Evolutionary conservation across 148 eudicot genomes (phyloP).

Genomic region (Oxyria digyna): DNA sequence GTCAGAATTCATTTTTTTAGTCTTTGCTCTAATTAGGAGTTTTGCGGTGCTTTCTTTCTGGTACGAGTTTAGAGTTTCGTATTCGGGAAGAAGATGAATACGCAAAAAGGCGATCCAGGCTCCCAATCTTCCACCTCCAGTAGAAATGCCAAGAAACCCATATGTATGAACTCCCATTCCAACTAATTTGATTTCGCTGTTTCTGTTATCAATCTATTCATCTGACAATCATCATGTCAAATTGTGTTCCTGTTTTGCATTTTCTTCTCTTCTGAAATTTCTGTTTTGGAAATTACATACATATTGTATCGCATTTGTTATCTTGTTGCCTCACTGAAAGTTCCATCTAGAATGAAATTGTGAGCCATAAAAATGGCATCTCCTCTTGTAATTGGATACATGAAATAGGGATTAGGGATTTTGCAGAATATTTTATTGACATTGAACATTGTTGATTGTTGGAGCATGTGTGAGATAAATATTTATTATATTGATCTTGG

Average conservation of each 20-base stretch:
- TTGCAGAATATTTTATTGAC: not conserved
- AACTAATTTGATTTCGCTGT: not conserved
- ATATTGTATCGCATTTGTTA: not conserved
- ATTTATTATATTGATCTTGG: not conserved
- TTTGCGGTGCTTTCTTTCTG: not conserved
- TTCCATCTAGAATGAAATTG: not conserved
- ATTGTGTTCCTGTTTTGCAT: not conserved
- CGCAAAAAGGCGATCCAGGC: slow-evolving; percentile 14
- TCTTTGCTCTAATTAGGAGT: not conserved
- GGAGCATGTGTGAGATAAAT: not conserved
- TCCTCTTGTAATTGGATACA: not conserved
- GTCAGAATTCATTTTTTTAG: not conserved
- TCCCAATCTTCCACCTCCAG: slow-evolving; percentile 14
- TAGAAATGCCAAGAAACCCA: slow-evolving; percentile 28
- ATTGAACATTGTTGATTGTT: not conserved
- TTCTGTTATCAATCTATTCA: not conserved
- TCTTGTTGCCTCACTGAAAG: not conserved
- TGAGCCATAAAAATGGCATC: too few species aligned
- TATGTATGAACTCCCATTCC: slow-evolving; percentile 17
- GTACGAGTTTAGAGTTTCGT: not conserved
- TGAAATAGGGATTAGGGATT: not conserved
- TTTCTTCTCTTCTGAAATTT: not conserved
- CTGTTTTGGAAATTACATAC: not conserved
- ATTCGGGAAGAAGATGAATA: slow-evolving; percentile 14
- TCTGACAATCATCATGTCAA: not conserved